These are phyloP conservation scores for Barnettozyma hawaiiensis DNA, from an alignment of 1,139 yeast genomes.

Conservation along the genomic window DNA sequence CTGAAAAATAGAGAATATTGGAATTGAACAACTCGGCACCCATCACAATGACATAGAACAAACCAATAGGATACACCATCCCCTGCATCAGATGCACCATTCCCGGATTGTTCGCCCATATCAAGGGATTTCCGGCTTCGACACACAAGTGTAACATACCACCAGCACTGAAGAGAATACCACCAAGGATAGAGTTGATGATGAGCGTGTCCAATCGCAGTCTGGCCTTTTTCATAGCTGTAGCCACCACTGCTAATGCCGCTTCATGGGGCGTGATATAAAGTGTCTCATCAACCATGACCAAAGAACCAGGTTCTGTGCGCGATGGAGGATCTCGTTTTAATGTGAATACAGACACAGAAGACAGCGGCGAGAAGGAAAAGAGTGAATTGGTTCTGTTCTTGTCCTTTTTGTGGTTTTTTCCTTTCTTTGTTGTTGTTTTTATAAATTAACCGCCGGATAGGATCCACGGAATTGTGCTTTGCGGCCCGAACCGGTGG, in stretches of 20 bases:
- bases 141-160: conserved; percentile 62
- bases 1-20: conserved; percentile 62
- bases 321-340: no score
- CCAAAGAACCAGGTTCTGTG: no score
- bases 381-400: not conserved
- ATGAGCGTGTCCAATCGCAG: conserved; percentile 51
- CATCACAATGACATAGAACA: conserved; percentile 65
- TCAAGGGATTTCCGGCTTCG: conserved; percentile 45
- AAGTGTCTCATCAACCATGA: conserved; percentile 42
- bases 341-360: no score
- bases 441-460: no score
- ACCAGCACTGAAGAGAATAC: conserved; percentile 62
- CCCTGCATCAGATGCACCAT: conserved; percentile 50
- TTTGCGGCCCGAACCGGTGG: not conserved
- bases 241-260: conserved; percentile 76
- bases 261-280: conserved; percentile 74
- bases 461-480: not conserved
- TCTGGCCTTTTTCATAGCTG: conserved; percentile 75
- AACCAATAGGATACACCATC: conserved; percentile 56
- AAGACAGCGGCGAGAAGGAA: not conserved
- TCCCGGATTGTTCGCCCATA: conserved; percentile 45
- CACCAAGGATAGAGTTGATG: conserved; percentile 65
- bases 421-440: not conserved
- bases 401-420: not conserved
- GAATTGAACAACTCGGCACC: conserved; percentile 75